Conservation (phyloP, 2,329 filamentous ascomycete species). For the Penicillium sp. region DNA sequence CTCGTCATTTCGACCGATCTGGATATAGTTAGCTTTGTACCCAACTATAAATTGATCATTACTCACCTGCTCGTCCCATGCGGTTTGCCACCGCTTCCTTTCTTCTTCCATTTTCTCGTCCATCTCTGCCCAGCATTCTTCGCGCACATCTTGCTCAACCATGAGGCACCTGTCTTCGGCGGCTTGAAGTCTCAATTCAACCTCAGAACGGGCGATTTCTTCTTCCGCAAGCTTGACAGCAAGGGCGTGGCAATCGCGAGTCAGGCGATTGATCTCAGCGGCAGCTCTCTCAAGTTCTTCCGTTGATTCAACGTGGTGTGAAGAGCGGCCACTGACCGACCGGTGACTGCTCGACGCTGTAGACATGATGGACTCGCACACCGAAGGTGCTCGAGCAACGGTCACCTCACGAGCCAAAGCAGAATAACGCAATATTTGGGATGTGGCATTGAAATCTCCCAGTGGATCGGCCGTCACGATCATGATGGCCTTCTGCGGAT, state of each 20-base stretch:
- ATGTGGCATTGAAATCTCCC: slow-evolving; percentile 95
- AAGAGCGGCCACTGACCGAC: slow-evolving; percentile 44
- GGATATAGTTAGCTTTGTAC: slow-evolving; percentile 13
- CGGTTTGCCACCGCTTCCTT: slow-evolving; percentile 76
- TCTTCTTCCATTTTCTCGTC: slow-evolving; percentile 75
- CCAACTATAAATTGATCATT: neutral
- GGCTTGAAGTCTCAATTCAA: slow-evolving; percentile 71
- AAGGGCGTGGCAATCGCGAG: slow-evolving; percentile 74
- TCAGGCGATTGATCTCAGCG: slow-evolving; percentile 76
- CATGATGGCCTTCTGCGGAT: slow-evolving; percentile 89
- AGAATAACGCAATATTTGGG: slow-evolving; percentile 91
- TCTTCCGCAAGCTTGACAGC: slow-evolving; percentile 70
- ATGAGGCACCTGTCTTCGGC: slow-evolving; percentile 66
- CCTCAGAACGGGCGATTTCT: slow-evolving; percentile 66
- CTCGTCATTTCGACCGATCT: slow-evolving; percentile 72
- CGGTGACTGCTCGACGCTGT: slow-evolving; percentile 34
- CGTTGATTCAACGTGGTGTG: slow-evolving; percentile 39
- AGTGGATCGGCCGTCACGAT: slow-evolving; percentile 91
- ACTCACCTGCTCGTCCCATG: slow-evolving; percentile 69
- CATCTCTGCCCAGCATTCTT: slow-evolving; percentile 86
- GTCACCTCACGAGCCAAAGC: slow-evolving; percentile 91
- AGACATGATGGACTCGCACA: slow-evolving; percentile 68
- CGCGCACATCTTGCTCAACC: slow-evolving; percentile 80
- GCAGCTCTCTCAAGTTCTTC: slow-evolving; percentile 81
- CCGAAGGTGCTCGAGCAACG: slow-evolving; percentile 81